Base-by-base conservation (phyloP, 2,329 filamentous ascomycete genomes). In the Didymella lethalis region DNA sequence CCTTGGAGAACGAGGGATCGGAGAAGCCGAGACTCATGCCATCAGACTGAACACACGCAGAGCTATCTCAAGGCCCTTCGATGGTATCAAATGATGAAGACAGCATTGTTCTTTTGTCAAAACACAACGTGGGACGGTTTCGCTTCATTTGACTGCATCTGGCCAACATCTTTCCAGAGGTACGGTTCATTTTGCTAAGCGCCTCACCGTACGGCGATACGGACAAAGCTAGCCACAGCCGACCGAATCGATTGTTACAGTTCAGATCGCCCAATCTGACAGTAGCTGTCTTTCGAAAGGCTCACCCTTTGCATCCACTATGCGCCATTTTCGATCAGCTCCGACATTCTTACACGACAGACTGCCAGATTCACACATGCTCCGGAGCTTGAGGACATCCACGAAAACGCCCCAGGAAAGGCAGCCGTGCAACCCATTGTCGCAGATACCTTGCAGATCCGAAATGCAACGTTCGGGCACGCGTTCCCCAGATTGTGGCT, bases 401-500 rank as follows among this genome's bases (percentile, higher is more conserved):
- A 54, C 34, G 43, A 51, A 54, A 52, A 48, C 51, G 28, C 57
- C 55, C 48, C 23, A 43, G 41, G 25, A n/a, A 23, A 51, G 52
- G 10, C 57, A 61, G 53, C 48, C 26, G 61, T 63, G 62, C 38
- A 60, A 60, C 57, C 26, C 25, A 3, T 48, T 45, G 44, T 60
- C 31, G 57, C 52, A 56, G 47, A 25, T 48, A 55, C 57, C 51
- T 60, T 55, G 48, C 48, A 59, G 36, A 16, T 48, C 23, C 18
- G 20, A 50, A n/a, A 44, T 59, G 57, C 48, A 63, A 61, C 49
- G 57, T 49, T 53, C 62, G 48, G 32, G 58, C 55, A 54, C 54
- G 47, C 36, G 44, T 56, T 56, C 53, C 65, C 68, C 52, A 60
- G 40, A 18, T 32, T 63, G 55, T 63, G 68, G 66, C 62, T 69